These are phyloP conservation scores for Paramecium bursaria DNA, from an alignment of 73 alveolate species.

Conservation along the genomic window DNA sequence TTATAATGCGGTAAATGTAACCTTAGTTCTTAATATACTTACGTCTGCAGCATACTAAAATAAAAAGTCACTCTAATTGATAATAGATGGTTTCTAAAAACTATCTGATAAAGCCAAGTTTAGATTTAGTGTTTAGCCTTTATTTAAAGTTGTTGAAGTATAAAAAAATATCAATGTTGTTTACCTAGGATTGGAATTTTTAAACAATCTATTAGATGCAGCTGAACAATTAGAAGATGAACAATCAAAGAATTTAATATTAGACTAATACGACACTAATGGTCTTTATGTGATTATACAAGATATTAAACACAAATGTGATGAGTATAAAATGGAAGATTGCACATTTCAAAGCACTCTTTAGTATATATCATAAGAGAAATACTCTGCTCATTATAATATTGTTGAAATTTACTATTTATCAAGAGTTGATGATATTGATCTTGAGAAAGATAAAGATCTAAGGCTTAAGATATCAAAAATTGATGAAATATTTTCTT, in stretches of 20 bases:
- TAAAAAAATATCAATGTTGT: constrained; percentile 7
- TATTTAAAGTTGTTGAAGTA: constrained; percentile 41
- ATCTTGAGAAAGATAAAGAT: constrained; percentile 4
- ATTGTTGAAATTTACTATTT: constrained; percentile 4
- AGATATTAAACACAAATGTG: not conserved
- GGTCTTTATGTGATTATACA: constrained; percentile 18
- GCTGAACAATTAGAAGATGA: constrained; percentile 51
- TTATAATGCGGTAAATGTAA: constrained; percentile 35
- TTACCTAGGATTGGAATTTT: not conserved
- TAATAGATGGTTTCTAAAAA: not conserved
- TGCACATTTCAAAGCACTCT: constrained; percentile 5
- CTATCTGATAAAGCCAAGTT: constrained; percentile 3
- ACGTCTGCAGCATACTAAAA: not conserved
- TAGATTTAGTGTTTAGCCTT: constrained; percentile 13
- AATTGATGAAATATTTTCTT: constrained; percentile 18
- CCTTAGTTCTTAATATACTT: constrained; percentile 1
- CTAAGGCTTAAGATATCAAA: not conserved
- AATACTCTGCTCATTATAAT: not conserved
- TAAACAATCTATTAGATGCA: constrained; percentile 17
- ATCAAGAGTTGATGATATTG: constrained; percentile 16
- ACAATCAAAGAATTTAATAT: constrained; percentile 9
- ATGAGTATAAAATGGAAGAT: not conserved
- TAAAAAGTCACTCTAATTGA: not conserved
- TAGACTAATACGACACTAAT: constrained; percentile 2
- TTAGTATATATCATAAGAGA: not conserved